Base-by-base conservation (phyloP, 2,329 filamentous ascomycete species). In the Cordyceps militaris region DNA sequence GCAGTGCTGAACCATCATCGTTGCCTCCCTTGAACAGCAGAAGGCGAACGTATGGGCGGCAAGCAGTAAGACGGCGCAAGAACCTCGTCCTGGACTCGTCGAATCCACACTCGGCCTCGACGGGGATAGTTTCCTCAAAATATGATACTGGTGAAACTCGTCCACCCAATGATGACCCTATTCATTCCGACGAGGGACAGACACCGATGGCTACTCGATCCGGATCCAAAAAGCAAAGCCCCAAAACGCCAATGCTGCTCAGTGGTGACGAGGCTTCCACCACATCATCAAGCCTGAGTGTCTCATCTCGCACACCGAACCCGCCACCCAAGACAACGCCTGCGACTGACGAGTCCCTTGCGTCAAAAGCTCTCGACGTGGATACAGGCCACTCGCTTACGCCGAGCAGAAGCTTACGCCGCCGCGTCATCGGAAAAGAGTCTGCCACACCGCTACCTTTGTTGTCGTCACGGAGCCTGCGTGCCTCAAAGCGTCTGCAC, bases 241-340 rank as follows among this genome's bases (percentile, higher is more conserved):
- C 44, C 16, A 23, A 16, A 11, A 59, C 43, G 19, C 51, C 51
- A 11, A 28, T 49, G 11, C 34, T 40, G 21, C 44, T 47, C n/a
- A 46, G 44, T 28, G 38, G 40, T 14, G 51, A 59, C 4, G 51
- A 56, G 9, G 28, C 38, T 42, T 38, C 44, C 2, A 51, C 57
- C 8, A 49, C 51, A 43, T 51, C 40, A n/a, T 59, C 57, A 3
- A 38, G 69, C 5, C 65, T 79, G 11, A 78, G 73, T 56, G 62
- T 69, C 23, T 60, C 77, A 14, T 72, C 72, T 1, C 64, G 66
- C 1, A 78, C 76, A 0, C 76, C 77, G 2, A 61, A 62, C 0
- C 61, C 70, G 3, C 74, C 74, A 1, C 66, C 65, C 36, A 69
- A 70, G 36, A 72, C 70, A 4, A 71, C 71, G 2, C 70, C 73